Evolutionary conservation across 1,284 basidiomycete species (phyloP).

Genomic region (Xerocomus amazonicus): DNA sequence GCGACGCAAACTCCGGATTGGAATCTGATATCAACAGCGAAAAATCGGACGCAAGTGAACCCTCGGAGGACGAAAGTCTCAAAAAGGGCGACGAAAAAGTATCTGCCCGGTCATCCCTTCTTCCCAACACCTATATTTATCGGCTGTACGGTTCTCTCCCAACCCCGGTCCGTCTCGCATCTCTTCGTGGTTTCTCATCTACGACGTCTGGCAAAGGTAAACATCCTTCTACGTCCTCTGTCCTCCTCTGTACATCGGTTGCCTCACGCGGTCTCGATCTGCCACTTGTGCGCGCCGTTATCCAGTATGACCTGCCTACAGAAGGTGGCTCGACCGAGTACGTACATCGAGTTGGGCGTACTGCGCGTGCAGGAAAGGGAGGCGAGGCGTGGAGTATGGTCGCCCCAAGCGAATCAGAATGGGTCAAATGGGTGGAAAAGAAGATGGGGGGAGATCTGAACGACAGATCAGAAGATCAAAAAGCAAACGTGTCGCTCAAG

Average conservation of each 20-base stretch:
- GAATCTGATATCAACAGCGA: slow-evolving; percentile 31
- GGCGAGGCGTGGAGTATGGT: slow-evolving; percentile 96
- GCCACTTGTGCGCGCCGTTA: slow-evolving; percentile 89
- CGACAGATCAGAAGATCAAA: slow-evolving; percentile 29
- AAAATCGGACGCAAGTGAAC: slow-evolving; percentile 31
- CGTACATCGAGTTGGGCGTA: slow-evolving; percentile 94
- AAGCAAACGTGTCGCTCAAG: slow-evolving; percentile 50
- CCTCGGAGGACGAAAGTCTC: slow-evolving; percentile 23
- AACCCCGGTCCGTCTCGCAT: slow-evolving; percentile 76
- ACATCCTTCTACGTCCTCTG: slow-evolving; percentile 45
- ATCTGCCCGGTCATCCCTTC: slow-evolving; percentile 65
- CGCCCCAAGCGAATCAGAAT: slow-evolving; percentile 79
- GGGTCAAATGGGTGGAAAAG: slow-evolving; percentile 84
- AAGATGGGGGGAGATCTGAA: slow-evolving; percentile 61
- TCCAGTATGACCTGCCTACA: slow-evolving; percentile 97
- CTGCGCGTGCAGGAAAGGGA: slow-evolving; percentile 91
- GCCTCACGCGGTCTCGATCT: slow-evolving; percentile 98
- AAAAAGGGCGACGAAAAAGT: slow-evolving; percentile 39
- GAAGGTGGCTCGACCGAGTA: slow-evolving; percentile 97
- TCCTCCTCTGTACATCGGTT: slow-evolving; percentile 94
- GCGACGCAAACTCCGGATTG: slow-evolving; percentile 34
- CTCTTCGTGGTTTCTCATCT: slow-evolving; percentile 78
- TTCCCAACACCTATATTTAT: slow-evolving; percentile 81
- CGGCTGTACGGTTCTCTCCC: slow-evolving; percentile 94
- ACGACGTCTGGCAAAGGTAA: slow-evolving; percentile 37